Evolutionary conservation across 208 protist genomes (phyloP).

Genomic region (Crithidia expoeki): DNA sequence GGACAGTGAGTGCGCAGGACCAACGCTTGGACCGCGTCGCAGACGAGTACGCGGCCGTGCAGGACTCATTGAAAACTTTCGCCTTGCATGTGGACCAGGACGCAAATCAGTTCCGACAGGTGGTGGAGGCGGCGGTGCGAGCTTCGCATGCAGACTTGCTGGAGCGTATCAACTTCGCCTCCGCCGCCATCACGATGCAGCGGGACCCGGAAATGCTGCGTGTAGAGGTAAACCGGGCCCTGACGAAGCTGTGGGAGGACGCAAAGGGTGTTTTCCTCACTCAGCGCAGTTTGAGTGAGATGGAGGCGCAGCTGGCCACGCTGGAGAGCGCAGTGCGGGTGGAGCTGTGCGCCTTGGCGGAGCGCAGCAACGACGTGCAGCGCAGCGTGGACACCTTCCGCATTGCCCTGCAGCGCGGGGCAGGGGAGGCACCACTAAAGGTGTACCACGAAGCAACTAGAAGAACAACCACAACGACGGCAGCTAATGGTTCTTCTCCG

Average conservation of each 20-base stretch:
- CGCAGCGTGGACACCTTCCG: slow-evolving; percentile 37
- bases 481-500: too few species aligned
- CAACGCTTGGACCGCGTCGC: slow-evolving; percentile 30
- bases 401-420: slow-evolving; percentile 12
- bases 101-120: slow-evolving; percentile 51
- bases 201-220: slow-evolving; percentile 55
- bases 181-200: slow-evolving; percentile 39
- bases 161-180: slow-evolving; percentile 66
- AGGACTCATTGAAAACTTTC: slow-evolving; percentile 55
- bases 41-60: slow-evolving; percentile 48
- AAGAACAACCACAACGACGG: background rate
- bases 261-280: slow-evolving; percentile 57
- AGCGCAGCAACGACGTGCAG: slow-evolving; percentile 50
- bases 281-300: slow-evolving; percentile 48
- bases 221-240: slow-evolving; percentile 58
- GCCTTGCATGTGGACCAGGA: slow-evolving; percentile 59
- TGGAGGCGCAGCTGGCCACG: slow-evolving; percentile 61
- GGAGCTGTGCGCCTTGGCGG: slow-evolving; percentile 69
- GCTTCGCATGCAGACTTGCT: slow-evolving; percentile 77
- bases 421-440: background rate
- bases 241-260: slow-evolving; percentile 74
- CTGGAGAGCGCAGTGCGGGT: slow-evolving; percentile 75
- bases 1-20: slow-evolving; percentile 34
- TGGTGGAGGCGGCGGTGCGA: slow-evolving; percentile 67
- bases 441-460: background rate